Evolutionary conservation across 2,329 filamentous ascomycete species (phyloP).

Genomic region (Xylariaceae sp.): DNA sequence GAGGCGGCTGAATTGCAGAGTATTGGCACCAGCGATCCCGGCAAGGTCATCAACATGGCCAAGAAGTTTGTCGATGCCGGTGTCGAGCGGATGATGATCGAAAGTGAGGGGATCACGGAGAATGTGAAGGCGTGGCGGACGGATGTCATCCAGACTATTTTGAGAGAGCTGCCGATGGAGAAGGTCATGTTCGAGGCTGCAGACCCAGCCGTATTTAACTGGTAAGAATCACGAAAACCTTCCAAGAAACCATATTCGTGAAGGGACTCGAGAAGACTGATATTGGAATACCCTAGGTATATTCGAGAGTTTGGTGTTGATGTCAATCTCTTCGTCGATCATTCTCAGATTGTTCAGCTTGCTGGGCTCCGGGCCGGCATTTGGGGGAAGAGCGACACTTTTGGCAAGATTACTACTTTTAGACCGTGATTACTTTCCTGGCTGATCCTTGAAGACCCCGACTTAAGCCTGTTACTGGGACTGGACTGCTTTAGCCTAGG

Average conservation of each 20-base stretch:
- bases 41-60: conserved; percentile 52
- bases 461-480: neutral
- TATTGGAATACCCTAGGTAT: conserved; percentile 16
- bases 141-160: conserved; percentile 55
- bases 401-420: conserved; percentile 52
- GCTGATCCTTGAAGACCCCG: neutral
- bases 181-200: conserved; percentile 62
- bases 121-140: conserved; percentile 57
- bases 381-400: conserved; percentile 59
- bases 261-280: neutral
- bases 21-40: conserved; percentile 52
- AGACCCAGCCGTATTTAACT: conserved; percentile 58
- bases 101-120: conserved; percentile 62
- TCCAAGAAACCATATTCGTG: neutral
- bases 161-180: conserved; percentile 53
- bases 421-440: conserved; percentile 4
- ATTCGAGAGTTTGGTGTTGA: conserved; percentile 59
- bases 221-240: conserved; percentile 41
- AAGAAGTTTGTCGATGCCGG: conserved; percentile 53
- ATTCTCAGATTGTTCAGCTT: conserved; percentile 60
- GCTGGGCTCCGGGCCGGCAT: conserved; percentile 54
- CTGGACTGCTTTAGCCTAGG: neutral
- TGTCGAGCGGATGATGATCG: conserved; percentile 60
- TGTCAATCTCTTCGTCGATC: conserved; percentile 60
- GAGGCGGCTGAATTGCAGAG: conserved; percentile 48